phyloP scores from a whole-genome alignment of 2,329 filamentous ascomycete genomes.

The Phaeosphaeriaceae sp. region DNA sequence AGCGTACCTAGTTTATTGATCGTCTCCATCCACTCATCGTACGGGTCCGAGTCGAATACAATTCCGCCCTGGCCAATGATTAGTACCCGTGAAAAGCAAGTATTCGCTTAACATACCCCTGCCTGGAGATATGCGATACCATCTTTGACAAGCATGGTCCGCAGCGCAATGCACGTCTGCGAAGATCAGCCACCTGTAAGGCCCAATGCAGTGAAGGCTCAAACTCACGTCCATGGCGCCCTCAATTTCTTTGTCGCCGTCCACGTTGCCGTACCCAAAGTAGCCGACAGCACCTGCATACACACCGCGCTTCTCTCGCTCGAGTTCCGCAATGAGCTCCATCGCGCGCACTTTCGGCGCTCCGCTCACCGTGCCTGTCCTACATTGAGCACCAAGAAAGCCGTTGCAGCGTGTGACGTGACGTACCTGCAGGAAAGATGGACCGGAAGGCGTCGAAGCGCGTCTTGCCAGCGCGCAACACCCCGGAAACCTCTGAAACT shows the following conservation, averaged over 20 bases:
- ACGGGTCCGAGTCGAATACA: slow-evolving; percentile 76
- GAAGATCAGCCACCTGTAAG: slow-evolving; percentile 32
- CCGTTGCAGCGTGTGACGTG: slow-evolving; percentile 22
- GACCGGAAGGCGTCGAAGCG: slow-evolving; percentile 95
- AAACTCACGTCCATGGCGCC: slow-evolving; percentile 79
- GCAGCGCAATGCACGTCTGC: slow-evolving; percentile 70
- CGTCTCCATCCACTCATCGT: slow-evolving; percentile 94
- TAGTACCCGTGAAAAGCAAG: slow-evolving; percentile 24
- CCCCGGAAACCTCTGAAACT: slow-evolving; percentile 91
- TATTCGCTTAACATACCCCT: slow-evolving; percentile 66
- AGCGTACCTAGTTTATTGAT: slow-evolving; percentile 83
- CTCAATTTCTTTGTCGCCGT: slow-evolving; percentile 67
- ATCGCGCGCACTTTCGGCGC: slow-evolving; percentile 96
- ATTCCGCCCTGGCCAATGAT: slow-evolving; percentile 43
- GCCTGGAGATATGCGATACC: slow-evolving; percentile 90
- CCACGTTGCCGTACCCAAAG: slow-evolving; percentile 84
- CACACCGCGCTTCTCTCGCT: slow-evolving; percentile 90
- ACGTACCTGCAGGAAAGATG: slow-evolving; percentile 87
- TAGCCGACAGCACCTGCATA: slow-evolving; percentile 97
- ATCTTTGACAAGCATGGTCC: slow-evolving; percentile 95
- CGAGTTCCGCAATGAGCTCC: slow-evolving; percentile 94
- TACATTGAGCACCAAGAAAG: slow-evolving; percentile 17
- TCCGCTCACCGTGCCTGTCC: slow-evolving; percentile 76
- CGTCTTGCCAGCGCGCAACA: slow-evolving; percentile 82
- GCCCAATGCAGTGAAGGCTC: slow-evolving; percentile 8